Conservation (phyloP, 257 asterid genomes). For the Capsicum pubescens region DNA sequence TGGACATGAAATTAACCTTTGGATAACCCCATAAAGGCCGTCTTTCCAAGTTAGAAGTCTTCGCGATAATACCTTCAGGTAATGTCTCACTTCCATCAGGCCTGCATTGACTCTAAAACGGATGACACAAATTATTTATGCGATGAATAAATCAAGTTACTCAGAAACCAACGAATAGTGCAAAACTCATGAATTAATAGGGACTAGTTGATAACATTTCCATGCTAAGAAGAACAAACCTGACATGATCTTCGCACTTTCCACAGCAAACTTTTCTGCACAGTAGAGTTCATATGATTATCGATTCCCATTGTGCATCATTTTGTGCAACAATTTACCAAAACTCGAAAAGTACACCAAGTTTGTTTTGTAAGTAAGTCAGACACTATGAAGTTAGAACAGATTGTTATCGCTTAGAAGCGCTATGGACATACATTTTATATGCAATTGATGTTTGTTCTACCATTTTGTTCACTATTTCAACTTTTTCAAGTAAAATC, state of each 20-base stretch:
- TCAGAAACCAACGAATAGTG: neutral
- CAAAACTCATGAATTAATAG: neutral
- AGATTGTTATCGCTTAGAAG: neutral
- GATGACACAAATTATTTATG: conserved; percentile 39
- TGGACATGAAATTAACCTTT: conserved; percentile 50
- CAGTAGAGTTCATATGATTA: conserved; percentile 11
- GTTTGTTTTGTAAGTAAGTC: neutral
- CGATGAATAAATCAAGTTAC: neutral
- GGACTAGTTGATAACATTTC: neutral
- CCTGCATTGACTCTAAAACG: conserved; percentile 60
- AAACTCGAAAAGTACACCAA: neutral
- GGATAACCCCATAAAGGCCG: conserved; percentile 88
- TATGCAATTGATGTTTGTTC: neutral
- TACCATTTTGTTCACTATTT: neutral
- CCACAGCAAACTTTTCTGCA: conserved; percentile 56
- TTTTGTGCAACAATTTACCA: neutral
- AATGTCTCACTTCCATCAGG: conserved; percentile 75
- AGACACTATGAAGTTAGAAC: neutral
- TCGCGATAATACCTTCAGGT: conserved; percentile 71
- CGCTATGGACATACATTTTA: neutral
- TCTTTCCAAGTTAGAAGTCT: conserved; percentile 71
- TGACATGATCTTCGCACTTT: conserved; percentile 44
- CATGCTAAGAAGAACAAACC: conserved; percentile 50
- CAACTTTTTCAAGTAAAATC: too few relatives aligned
- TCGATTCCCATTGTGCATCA: neutral